Evolutionary conservation across 371 early-diverging fungal genomes (phyloP), one percentile per base, ranked within the genome.

Genomic region (Circinella minor): DNA sequence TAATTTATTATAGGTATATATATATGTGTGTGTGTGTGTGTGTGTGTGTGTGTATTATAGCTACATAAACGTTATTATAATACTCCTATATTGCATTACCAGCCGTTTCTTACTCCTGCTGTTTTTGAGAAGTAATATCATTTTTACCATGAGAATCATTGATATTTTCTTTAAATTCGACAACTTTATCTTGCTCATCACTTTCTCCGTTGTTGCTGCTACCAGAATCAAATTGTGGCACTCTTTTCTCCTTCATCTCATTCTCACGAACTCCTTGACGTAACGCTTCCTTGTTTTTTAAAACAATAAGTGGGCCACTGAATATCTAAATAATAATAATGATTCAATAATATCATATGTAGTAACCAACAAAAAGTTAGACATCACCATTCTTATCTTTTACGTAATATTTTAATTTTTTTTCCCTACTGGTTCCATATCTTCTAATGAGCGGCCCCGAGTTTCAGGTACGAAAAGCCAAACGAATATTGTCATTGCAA

Each of bases 381-480:
- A 3, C 2, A 27, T 27, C 27, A 27, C 27, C 27, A 27, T 27
- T 27, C 27, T 27, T 27, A 2, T 27, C 27, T 27, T 27, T 2
- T 1, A 27, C 27, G 27, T 27, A 27, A 2, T 51, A 51, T 13
- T 17, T 0, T 13, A 4, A 13, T n/a, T 18, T 57, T 57, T 36
- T 13, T 57, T 18, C 34, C 27, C 34, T 57, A 57, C 57, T 34
- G 57, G 57, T n/a, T 83, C 79, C 71, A 91, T 87, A 51, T 91
- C 88, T 79, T 91, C 91, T 27, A 91, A 77, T 13, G 85, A 80
- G n/a, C 77, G 67, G 11, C 90, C 90, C 62, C 81, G 81, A 13
- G 92, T 91, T 67, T 91, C 92, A 7, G 90, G 90, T 17, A 91
- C 76, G 20, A 81, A 83, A 37, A 86, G 39, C 70, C 47, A 81